Base-by-base conservation (phyloP, 2,329 filamentous ascomycete species). In the Venturia oleaginea region DNA sequence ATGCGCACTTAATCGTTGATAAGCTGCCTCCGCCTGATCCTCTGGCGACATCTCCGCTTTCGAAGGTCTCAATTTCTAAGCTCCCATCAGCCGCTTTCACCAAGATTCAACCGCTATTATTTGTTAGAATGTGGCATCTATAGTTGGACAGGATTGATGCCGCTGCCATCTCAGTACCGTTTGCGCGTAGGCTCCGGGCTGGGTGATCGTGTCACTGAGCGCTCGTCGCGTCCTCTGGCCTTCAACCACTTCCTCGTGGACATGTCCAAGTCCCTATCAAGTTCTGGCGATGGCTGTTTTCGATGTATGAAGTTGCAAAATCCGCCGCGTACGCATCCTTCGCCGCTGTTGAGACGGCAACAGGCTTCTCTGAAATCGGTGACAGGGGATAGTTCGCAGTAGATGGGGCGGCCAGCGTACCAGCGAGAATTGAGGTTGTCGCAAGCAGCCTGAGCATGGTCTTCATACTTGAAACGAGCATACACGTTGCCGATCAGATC, bases 241-340 rank as follows among this genome's bases (percentile, higher is more conserved):
- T 90, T 90, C 73, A 97, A 80, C 92, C 93, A 97, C 83, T 97
- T 97, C 84, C 96, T 96, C 67, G 93, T 97, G 71, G 86, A 86
- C 70, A 97, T 83, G 68, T 89, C 86, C 70, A 99, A 77, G 70
- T 99, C 94, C 68, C 88, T 81, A 67, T 99, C 94, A 70, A 99
- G 80, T 79, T 97, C 93, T 13, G 91, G 81, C 70, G 84, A 86
- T 4, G 94, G 94, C 75, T 97, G 94, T 82, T 99, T 99, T 73
- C 94, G 86, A 76, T 99, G 94, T 69, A 99, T 99, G 77, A 99
- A 99, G 77, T 99, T 99, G 83, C 94, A 99, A 81, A 97, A 97
- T 38, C 94, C 94, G 67, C 92, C 94, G 68, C 94, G 84, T 54
- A 96, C 92, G 77, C 94, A 99, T 55, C 94, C 94, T 77, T 97